These are phyloP conservation scores for Rhytidiadelphus loreus DNA, from an alignment of 225 moss, liverwort and hornwort genomes.

Conservation along the genomic window DNA sequence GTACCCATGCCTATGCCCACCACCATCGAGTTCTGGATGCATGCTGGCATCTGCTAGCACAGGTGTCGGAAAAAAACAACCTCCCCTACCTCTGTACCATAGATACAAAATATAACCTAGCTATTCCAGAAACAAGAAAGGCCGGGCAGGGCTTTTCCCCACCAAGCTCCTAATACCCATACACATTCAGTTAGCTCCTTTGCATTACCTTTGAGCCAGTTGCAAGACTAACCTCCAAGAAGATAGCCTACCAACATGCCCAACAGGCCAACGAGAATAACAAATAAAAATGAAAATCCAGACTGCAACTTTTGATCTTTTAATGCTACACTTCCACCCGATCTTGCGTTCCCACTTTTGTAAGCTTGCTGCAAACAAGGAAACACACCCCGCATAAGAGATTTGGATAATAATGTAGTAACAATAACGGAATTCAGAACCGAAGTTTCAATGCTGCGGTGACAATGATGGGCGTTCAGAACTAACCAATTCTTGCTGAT, in stretches of 20 bases:
- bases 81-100: slow-evolving; percentile 24
- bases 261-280: slow-evolving; percentile 74
- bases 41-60: slow-evolving; percentile 13
- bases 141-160: slow-evolving; percentile 5
- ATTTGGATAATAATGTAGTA: background rate
- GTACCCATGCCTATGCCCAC: slow-evolving; percentile 1
- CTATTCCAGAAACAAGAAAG: background rate
- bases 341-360: slow-evolving; percentile 32
- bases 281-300: slow-evolving; percentile 78
- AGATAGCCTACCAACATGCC: slow-evolving; percentile 87
- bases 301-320: slow-evolving; percentile 63
- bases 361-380: slow-evolving; percentile 27
- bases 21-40: slow-evolving; percentile 2
- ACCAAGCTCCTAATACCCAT: slow-evolving; percentile 17
- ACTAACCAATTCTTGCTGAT: slow-evolving; percentile 81
- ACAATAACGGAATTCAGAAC: background rate
- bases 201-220: background rate
- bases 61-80: slow-evolving; percentile 14
- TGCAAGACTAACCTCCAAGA: slow-evolving; percentile 31
- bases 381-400: background rate
- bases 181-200: slow-evolving; percentile 9
- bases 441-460: background rate
- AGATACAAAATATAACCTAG: slow-evolving; percentile 19
- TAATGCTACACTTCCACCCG: slow-evolving; percentile 37
- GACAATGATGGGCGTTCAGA: background rate